Percentiles rank a stretch among this genome's conserved stretches.
phyloP scores from a whole-genome alignment of 148 eudicot genomes.

The Selenicereus undatus region DNA sequence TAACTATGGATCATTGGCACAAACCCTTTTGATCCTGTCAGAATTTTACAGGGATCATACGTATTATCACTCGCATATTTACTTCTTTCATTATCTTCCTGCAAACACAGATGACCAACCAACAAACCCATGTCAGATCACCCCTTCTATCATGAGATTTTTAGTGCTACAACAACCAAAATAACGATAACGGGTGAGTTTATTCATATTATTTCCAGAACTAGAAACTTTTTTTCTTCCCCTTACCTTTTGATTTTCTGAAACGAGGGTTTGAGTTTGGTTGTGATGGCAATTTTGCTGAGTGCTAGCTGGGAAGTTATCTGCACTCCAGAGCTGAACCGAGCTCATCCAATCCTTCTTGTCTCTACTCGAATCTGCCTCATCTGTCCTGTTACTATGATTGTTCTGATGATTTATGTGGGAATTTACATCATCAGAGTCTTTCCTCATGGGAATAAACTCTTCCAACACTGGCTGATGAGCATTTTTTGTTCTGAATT shows the following conservation, averaged over 20 bases:
- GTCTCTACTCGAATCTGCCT: not conserved
- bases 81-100: slow-evolving; percentile 22
- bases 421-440: slow-evolving; percentile 2
- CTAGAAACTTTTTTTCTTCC: not conserved
- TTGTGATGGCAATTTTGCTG: not conserved
- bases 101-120: not conserved
- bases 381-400: not conserved
- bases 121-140: slow-evolving; percentile 1
- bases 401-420: not conserved
- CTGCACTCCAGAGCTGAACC: slow-evolving; percentile 1
- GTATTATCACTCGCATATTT: slow-evolving; percentile 15
- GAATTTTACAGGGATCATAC: slow-evolving; percentile 25
- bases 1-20: slow-evolving; percentile 33
- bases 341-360: slow-evolving; percentile 6
- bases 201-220: not conserved
- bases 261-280: not conserved
- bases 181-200: not conserved
- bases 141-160: not conserved
- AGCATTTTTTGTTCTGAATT: not conserved
- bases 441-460: not conserved
- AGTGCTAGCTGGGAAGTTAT: not conserved
- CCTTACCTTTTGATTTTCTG: not conserved
- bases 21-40: slow-evolving; percentile 26
- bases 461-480: slow-evolving; percentile 3
- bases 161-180: not conserved